Base-by-base conservation (phyloP, 2,329 filamentous ascomycete genomes). In the Phyllosticta ampelicida region DNA sequence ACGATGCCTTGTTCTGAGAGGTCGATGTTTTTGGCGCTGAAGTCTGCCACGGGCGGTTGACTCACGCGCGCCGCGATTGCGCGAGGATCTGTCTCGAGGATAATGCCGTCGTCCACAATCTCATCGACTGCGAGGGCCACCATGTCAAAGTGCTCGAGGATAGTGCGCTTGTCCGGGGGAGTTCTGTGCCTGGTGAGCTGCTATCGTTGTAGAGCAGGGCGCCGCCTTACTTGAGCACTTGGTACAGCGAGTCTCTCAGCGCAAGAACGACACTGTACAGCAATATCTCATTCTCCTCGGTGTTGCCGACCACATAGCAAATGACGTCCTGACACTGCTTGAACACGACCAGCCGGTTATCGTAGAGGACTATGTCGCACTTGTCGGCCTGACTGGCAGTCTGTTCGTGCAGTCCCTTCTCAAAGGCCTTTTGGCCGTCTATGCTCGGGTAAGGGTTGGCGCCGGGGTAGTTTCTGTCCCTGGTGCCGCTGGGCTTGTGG, bases 321-420 rank as follows among this genome's bases (percentile, higher is more conserved):
- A 96, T 96, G 59, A 97, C 88, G 73, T 99, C 94, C 66, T 89
- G 90, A 78, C 99, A 94, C 77, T 87, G 87, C 84, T 99, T 99
- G 80, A 96, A 99, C 55, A 97, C 86, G 58, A 97, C 90, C 61
- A 99, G 87, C 67, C 90, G 85, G 77, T 95, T 95, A 76, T 99
- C 94, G 76, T 96, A 97, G 58, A 99, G 84, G 66, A 99, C 95
- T 67, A 99, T 94, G 76, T 97, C 94, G 36, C 36, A 44, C 36
- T 44, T 44, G 66, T 87, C 90, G 13, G 84, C 91, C 77, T 95
- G 90, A 80, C 97, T 99, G 65, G 88, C 86, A 16, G 94, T 97
- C 81, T 99, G 97, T 68, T 96, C 70, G 61, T 96, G 77, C 48
- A 99, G 82, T 5, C 91, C 94, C 78, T 96, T 96, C 75, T 99